phyloP scores from a whole-genome alignment of 208 protist genomes.

The Kentomonas sorsogonicus region DNA sequence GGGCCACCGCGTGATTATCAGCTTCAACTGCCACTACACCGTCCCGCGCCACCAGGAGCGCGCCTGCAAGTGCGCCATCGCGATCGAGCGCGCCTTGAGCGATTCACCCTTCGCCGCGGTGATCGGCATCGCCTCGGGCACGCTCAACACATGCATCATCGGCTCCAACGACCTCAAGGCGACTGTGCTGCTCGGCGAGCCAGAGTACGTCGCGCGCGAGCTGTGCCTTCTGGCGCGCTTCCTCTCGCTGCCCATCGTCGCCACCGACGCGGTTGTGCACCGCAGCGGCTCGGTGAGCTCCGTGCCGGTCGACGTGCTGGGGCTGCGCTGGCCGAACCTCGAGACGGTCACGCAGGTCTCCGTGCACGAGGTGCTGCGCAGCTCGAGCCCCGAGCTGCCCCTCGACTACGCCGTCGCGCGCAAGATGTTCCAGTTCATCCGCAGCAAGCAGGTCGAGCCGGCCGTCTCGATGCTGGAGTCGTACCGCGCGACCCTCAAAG shows the following conservation, averaged over 20 bases:
- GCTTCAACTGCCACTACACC: constrained; percentile 55
- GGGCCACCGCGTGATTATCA: constrained; percentile 30
- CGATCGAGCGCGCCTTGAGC: constrained; percentile 26
- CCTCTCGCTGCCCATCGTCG: constrained; percentile 33
- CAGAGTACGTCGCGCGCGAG: constrained; percentile 25
- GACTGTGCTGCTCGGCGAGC: constrained; percentile 36
- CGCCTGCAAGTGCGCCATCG: constrained; percentile 51
- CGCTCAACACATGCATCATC: constrained; percentile 39
- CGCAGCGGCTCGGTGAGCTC: constrained; percentile 21
- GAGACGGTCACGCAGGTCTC: constrained; percentile 23
- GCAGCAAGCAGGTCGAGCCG: constrained; percentile 24
- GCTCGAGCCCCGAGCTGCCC: constrained; percentile 11
- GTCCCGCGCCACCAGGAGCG: constrained; percentile 47
- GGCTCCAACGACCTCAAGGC: constrained; percentile 54
- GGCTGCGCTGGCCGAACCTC: constrained; percentile 22
- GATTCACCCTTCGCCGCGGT: constrained; percentile 19
- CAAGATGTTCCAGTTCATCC: constrained; percentile 37
- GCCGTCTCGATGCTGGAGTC: constrained; percentile 17
- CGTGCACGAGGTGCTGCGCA: constrained; percentile 32
- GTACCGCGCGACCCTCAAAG: constrained; percentile 13
- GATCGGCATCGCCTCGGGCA: constrained; percentile 43
- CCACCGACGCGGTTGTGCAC: constrained; percentile 33
- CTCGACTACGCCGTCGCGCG: constrained; percentile 20
- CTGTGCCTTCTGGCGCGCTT: constrained; percentile 24
- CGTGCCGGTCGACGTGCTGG: constrained; percentile 44